Percentiles rank a stretch among this genome's conserved stretches.
Evolutionary conservation across 257 asterid genomes (phyloP).

Genomic region (Osmanthus fragrans): DNA sequence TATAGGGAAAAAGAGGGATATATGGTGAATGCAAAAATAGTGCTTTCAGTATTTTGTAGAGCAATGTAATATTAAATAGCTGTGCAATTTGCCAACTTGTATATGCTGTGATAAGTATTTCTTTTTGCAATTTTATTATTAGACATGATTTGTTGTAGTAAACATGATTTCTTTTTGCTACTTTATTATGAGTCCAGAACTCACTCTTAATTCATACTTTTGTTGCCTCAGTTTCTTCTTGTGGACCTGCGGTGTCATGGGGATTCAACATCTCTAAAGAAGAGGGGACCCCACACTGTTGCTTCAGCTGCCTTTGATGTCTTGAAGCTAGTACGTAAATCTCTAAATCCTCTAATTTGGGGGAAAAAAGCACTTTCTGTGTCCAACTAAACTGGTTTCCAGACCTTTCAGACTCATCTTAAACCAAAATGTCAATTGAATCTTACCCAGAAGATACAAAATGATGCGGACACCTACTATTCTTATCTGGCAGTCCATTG

Average conservation of each 20-base stretch:
- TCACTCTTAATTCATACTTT: constrained; percentile 31
- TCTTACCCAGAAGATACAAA: not conserved
- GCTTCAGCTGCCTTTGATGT: constrained; percentile 96
- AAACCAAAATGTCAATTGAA: not conserved
- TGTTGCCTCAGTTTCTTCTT: constrained; percentile 82
- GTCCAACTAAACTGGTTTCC: not conserved
- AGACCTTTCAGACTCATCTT: not conserved
- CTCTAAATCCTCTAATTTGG: constrained; percentile 17
- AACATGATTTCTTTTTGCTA: not conserved
- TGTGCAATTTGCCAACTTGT: not conserved
- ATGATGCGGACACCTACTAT: not conserved
- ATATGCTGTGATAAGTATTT: not conserved
- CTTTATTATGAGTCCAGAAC: constrained; percentile 17
- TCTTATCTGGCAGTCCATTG: not conserved
- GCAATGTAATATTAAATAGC: not conserved
- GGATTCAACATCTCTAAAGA: constrained; percentile 80
- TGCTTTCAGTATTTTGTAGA: constrained; percentile 1
- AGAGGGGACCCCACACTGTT: constrained; percentile 83
- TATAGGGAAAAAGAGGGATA: not conserved
- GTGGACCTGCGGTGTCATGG: constrained; percentile 99
- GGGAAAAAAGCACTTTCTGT: not conserved
- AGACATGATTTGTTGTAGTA: not conserved
- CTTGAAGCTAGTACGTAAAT: constrained; percentile 76
- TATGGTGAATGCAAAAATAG: not conserved
- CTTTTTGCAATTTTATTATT: not conserved